Base-by-base conservation (phyloP, 495 filamentous ascomycete genomes). In the Hyaloscypha hepaticicola region DNA sequence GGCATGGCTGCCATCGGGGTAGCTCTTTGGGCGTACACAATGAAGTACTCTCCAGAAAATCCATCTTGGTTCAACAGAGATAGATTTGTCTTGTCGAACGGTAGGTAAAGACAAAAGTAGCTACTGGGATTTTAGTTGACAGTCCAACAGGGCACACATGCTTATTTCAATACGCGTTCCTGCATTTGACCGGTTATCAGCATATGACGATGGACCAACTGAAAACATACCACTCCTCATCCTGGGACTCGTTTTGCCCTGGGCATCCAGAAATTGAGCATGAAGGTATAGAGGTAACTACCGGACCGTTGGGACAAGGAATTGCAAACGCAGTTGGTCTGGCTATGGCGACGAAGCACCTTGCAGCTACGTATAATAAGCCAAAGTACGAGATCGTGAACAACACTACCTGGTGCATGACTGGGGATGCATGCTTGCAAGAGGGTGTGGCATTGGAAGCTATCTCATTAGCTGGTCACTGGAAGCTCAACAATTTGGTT, bases 231-330 rank as follows among this genome's bases (percentile, higher is more conserved):
- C 81, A 85, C 69, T 84, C 80, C 1, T 77, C 79, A 21, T 41
- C 29, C 5, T 71, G 2, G 82, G 85, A 66, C 22, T 24, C 22
- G 4, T 53, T 25, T 4, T 85, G 80, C 57, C 85, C 82, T 34
- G 85, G 82, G 1, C 85, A 88, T 64, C 85, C 85, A 0, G 85
- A 88, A 67, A 85, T 86, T 50, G 85, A 87, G 63, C 76, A 82
- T 49, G 78, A 81, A 16, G 85, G 83, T 7, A 80, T 88, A 58
- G 85, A 87, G 70, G 83, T 88, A 1, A 88, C 85, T 1, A 87
- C 85, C 0, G 84, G 85, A 1, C 85, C 85, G 0, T 75, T 87
- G 25, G 85, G 85, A 3, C 85, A 86, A 70, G 85, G 85, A 41
- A 72, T 87, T 28, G 79, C 83, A 3, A 87, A 87, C 68, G 82